Evolutionary conservation across 176 grass and related monocot genomes (phyloP).

Genomic region (Saccharum officinarum): DNA sequence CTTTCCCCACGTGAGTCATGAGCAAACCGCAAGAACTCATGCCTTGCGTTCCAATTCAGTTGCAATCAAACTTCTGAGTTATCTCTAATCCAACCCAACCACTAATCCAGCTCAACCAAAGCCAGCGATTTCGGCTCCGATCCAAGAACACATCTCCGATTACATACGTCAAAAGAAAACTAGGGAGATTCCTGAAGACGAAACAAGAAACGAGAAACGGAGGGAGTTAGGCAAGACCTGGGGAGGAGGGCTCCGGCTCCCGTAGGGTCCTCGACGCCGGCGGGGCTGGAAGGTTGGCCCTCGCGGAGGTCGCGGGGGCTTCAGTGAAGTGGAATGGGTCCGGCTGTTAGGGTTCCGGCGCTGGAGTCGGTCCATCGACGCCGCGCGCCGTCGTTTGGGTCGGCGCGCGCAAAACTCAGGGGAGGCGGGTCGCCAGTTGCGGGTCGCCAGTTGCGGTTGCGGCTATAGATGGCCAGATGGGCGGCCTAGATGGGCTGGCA

Average conservation of each 20-base stretch:
- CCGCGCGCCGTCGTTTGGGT: constrained; percentile 15
- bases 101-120: constrained; percentile 10
- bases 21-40: too few species aligned
- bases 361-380: constrained; percentile 44
- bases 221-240: constrained; percentile 24
- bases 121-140: neutral
- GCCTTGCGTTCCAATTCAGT: neutral
- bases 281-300: neutral
- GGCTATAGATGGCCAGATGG: neutral
- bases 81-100: neutral
- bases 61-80: neutral
- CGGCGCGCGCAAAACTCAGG: constrained; percentile 38
- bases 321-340: constrained; percentile 11
- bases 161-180: neutral
- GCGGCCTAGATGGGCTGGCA: neutral
- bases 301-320: constrained; percentile 20
- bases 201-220: constrained; percentile 9
- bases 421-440: neutral
- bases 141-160: neutral
- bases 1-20: too few species aligned
- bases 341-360: constrained; percentile 39
- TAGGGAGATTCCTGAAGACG: neutral
- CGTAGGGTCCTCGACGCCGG: constrained; percentile 20
- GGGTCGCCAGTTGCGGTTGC: neutral
- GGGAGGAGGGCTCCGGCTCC: constrained; percentile 18